phyloP scores from a whole-genome alignment of 2,329 filamentous ascomycete species.

The Elsinoe ampelina region DNA sequence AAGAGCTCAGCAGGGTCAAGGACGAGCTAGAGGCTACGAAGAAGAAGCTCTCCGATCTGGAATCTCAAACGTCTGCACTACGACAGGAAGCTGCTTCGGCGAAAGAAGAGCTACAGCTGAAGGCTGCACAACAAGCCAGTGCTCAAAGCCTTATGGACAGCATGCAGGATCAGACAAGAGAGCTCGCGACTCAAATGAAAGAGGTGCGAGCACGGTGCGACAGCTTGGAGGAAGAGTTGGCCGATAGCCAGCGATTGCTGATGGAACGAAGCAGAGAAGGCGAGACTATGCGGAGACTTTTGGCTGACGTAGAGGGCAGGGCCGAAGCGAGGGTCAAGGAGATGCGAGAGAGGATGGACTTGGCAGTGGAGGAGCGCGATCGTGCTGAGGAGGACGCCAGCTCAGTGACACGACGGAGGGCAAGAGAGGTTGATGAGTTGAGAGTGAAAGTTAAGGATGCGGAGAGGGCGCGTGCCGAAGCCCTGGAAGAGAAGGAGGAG shows the following conservation, averaged over 20 bases:
- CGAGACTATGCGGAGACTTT: constrained; percentile 84
- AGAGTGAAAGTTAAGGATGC: constrained; percentile 69
- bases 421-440: constrained; percentile 79
- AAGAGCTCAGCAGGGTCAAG: constrained; percentile 61
- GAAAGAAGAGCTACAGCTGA: constrained; percentile 73
- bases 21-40: constrained; percentile 55
- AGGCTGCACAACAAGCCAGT: constrained; percentile 74
- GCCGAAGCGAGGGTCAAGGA: constrained; percentile 76
- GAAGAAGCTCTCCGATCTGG: constrained; percentile 59
- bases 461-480: constrained; percentile 63
- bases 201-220: constrained; percentile 76
- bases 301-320: constrained; percentile 76
- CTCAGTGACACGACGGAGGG: constrained; percentile 62
- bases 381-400: constrained; percentile 84
- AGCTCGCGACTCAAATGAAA: constrained; percentile 84
- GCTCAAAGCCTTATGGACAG: constrained; percentile 78
- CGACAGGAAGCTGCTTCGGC: constrained; percentile 57
- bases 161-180: constrained; percentile 85
- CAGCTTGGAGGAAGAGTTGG: constrained; percentile 81
- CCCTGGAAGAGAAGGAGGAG: constrained; percentile 67
- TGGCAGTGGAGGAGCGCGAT: constrained; percentile 88
- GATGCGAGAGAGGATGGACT: constrained; percentile 79
- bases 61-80: constrained; percentile 62
- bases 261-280: constrained; percentile 82
- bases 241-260: constrained; percentile 77